Evolutionary conservation across 75 land plant species (phyloP).

Genomic region (Selaginella tamariscina): DNA sequence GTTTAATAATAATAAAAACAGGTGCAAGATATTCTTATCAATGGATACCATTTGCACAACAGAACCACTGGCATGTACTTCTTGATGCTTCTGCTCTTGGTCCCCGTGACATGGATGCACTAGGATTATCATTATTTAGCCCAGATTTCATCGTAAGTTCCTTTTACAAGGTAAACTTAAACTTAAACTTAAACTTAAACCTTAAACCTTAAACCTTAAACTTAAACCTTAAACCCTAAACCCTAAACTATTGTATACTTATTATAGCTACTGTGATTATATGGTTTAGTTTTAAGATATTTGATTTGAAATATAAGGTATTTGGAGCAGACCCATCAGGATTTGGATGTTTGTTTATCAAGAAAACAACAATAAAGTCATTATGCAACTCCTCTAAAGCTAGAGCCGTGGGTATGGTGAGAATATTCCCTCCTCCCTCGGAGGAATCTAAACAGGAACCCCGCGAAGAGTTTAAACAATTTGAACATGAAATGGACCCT

Average conservation of each 20-base stretch:
- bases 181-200: background rate
- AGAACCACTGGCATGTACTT: conserved; percentile 86
- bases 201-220: background rate
- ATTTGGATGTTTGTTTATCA: conserved; percentile 77
- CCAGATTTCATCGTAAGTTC: conserved; percentile 87
- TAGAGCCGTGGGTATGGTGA: conserved; percentile 51
- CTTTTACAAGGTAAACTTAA: conserved; percentile 46
- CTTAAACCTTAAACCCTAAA: background rate
- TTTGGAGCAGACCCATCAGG: conserved; percentile 90
- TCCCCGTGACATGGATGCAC: conserved; percentile 83
- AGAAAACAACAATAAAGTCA: conserved; percentile 40
- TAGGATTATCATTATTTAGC: conserved; percentile 69
- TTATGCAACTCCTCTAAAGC: conserved; percentile 36
- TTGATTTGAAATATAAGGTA: conserved; percentile 16
- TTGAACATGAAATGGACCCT: background rate
- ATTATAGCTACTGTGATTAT: background rate
- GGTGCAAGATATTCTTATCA: conserved; percentile 78
- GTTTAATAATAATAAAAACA: too few relatives aligned
- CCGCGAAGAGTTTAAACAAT: background rate
- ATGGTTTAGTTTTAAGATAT: background rate
- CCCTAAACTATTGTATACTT: background rate
- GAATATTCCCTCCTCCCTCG: conserved; percentile 37
- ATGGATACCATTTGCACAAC: conserved; percentile 85
- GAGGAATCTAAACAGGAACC: background rate
- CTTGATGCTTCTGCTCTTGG: conserved; percentile 87